Evolutionary conservation across 164 flowering plant species (phyloP).

Genomic region (Macadamia integrifolia): DNA sequence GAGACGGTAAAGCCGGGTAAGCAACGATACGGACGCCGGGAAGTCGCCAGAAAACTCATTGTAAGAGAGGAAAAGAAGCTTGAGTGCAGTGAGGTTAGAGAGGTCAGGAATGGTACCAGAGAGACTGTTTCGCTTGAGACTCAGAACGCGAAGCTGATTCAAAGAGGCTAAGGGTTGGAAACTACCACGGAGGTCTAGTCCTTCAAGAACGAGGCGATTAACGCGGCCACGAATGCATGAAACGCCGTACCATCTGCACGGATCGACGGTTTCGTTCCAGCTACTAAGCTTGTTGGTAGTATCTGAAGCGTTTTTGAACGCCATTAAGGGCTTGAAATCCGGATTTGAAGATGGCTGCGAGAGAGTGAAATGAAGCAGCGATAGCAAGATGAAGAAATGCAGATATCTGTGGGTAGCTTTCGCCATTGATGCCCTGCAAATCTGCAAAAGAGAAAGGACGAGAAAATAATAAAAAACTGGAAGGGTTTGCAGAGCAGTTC

Average conservation of each 20-base stretch:
- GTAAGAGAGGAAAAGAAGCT: constrained; percentile 60
- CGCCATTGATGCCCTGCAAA: constrained; percentile 29
- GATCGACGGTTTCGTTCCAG: constrained; percentile 44
- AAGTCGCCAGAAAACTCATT: constrained; percentile 57
- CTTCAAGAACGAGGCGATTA: constrained; percentile 63
- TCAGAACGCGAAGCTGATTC: constrained; percentile 56
- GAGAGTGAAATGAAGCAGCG: constrained; percentile 12
- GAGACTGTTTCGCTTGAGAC: constrained; percentile 50
- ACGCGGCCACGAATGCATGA: constrained; percentile 57
- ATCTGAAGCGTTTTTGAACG: constrained; percentile 61
- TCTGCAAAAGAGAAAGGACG: neutral
- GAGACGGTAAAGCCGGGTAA: constrained; percentile 54
- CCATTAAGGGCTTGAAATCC: constrained; percentile 40
- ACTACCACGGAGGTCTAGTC: constrained; percentile 38
- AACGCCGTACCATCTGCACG: constrained; percentile 59
- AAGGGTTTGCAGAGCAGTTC: neutral
- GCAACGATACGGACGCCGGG: constrained; percentile 41
- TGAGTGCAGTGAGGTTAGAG: constrained; percentile 50
- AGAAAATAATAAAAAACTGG: neutral
- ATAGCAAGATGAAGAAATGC: constrained; percentile 5
- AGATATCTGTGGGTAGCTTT: neutral
- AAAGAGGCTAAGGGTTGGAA: constrained; percentile 37
- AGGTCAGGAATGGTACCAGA: constrained; percentile 58
- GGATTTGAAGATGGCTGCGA: constrained; percentile 24
- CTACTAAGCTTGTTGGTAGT: constrained; percentile 34